phyloP scores from a whole-genome alignment of 2,329 filamentous ascomycete genomes.

The Bipolaris oryzae region DNA sequence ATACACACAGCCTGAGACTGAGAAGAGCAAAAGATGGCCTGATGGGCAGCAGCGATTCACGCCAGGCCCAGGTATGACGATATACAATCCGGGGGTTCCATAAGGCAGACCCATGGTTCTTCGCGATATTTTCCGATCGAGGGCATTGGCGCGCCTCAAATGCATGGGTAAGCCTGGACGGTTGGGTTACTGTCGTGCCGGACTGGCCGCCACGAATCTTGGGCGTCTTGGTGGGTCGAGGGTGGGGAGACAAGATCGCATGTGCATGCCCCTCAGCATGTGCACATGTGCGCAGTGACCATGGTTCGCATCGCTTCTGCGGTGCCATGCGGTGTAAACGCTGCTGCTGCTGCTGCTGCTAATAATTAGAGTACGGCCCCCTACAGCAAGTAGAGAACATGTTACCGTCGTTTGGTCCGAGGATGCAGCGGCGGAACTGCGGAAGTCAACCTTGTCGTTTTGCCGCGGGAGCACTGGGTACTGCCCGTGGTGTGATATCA shows the following conservation, averaged over 20 bases:
- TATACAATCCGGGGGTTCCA: slow-evolving; percentile 6
- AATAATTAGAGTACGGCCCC: no score
- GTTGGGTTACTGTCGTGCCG: slow-evolving; percentile 4
- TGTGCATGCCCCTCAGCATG: slow-evolving; percentile 5
- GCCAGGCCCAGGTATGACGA: slow-evolving; percentile 11
- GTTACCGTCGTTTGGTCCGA: neutral
- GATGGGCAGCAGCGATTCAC: slow-evolving; percentile 11
- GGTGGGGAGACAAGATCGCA: slow-evolving; percentile 10
- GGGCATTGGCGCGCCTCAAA: slow-evolving; percentile 10
- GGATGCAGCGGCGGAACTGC: neutral
- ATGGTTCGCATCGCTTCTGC: neutral
- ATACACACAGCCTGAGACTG: neutral
- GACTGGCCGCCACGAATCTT: slow-evolving; percentile 4
- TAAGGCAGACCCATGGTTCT: slow-evolving; percentile 12
- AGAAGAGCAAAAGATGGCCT: neutral
- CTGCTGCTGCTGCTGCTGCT: neutral
- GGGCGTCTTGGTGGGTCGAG: slow-evolving; percentile 20
- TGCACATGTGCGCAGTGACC: neutral
- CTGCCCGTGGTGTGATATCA: neutral
- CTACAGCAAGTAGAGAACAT: neutral
- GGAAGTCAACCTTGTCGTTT: neutral
- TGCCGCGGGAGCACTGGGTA: slow-evolving; percentile 5
- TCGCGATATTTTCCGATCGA: slow-evolving; percentile 20
- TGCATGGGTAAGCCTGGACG: slow-evolving; percentile 19
- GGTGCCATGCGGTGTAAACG: no score